phyloP scores from a whole-genome alignment of 2,329 filamentous ascomycete species.

The Colletotrichum eleusines region DNA sequence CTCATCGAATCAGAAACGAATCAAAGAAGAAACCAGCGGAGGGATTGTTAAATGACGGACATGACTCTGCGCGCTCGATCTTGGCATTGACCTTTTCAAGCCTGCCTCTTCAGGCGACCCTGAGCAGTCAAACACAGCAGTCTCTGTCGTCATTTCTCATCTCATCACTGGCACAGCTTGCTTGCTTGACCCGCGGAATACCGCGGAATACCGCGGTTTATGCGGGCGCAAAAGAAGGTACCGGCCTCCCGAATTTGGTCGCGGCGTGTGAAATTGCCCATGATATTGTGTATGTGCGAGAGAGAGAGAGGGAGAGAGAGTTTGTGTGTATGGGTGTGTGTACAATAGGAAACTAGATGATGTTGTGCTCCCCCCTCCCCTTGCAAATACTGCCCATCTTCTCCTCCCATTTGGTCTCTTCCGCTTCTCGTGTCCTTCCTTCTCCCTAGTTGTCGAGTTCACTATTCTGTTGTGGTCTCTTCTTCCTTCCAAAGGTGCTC shows the following conservation, averaged over 20 bases:
- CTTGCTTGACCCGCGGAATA: slow-evolving; percentile 8
- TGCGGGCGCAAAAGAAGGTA: slow-evolving; percentile 21
- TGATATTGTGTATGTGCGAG: slow-evolving; percentile 1
- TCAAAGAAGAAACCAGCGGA: slow-evolving; percentile 13
- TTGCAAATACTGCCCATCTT: slow-evolving; percentile 4
- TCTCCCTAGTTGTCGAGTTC: not conserved
- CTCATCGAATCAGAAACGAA: slow-evolving; percentile 26
- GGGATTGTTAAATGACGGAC: slow-evolving; percentile 27
- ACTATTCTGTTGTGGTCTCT: not conserved
- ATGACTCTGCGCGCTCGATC: slow-evolving; percentile 34
- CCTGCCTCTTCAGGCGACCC: slow-evolving; percentile 14
- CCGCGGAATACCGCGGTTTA: slow-evolving; percentile 14
- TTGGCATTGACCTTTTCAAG: slow-evolving; percentile 23
- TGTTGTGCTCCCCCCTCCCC: not conserved
- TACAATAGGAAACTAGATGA: not conserved
- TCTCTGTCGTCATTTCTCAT: slow-evolving; percentile 30
- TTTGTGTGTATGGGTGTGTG: not conserved
- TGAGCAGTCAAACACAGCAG: slow-evolving; percentile 6
- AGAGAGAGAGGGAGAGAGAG: not conserved
- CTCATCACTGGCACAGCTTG: slow-evolving; percentile 2
- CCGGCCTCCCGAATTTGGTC: not conserved
- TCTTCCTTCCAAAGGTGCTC: not conserved
- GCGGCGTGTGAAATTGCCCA: slow-evolving; percentile 9
- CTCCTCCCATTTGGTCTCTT: not conserved
- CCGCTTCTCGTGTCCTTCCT: not conserved